A percentile compares a stretch with the other conserved stretches of the same genome.
Evolutionary conservation across 2,329 filamentous ascomycete genomes (phyloP).

Genomic region (Nothomitra cinnamomea): DNA sequence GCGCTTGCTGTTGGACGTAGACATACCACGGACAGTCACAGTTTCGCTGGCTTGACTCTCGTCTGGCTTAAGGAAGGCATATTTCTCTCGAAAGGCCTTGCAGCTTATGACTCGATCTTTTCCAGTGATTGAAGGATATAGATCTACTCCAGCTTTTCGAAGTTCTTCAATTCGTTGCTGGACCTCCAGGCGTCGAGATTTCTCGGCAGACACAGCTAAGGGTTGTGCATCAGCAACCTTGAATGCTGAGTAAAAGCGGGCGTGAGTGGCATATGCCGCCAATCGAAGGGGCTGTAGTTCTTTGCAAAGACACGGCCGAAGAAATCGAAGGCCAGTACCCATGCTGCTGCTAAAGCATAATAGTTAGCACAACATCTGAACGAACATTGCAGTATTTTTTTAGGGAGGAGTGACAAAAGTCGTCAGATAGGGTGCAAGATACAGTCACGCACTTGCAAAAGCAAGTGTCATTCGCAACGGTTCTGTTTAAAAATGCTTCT

Average conservation of each 20-base stretch:
- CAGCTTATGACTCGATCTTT: slow-evolving; percentile 20
- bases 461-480: slow-evolving; percentile 51
- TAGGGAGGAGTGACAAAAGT: neutral
- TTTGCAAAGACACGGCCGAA: slow-evolving; percentile 37
- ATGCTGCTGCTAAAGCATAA: slow-evolving; percentile 24
- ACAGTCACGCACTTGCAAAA: slow-evolving; percentile 31
- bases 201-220: slow-evolving; percentile 34
- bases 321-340: slow-evolving; percentile 29
- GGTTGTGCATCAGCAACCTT: slow-evolving; percentile 18
- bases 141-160: slow-evolving; percentile 28
- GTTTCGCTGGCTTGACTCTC: slow-evolving; percentile 2
- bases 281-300: slow-evolving; percentile 17
- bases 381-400: too few relatives aligned
- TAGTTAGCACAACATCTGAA: neutral
- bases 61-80: slow-evolving; percentile 21
- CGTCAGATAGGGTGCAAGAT: neutral
- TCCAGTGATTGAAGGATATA: slow-evolving; percentile 36
- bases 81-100: slow-evolving; percentile 14
- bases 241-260: slow-evolving; percentile 31
- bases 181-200: slow-evolving; percentile 18
- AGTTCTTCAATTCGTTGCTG: slow-evolving; percentile 38
- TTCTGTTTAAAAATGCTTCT: slow-evolving; percentile 32
- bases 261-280: slow-evolving; percentile 25
- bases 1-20: neutral
- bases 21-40: slow-evolving; percentile 12